These are phyloP conservation scores for Fusarium agapanthi DNA, from an alignment of 2,329 filamentous ascomycete species.

Conservation along the genomic window DNA sequence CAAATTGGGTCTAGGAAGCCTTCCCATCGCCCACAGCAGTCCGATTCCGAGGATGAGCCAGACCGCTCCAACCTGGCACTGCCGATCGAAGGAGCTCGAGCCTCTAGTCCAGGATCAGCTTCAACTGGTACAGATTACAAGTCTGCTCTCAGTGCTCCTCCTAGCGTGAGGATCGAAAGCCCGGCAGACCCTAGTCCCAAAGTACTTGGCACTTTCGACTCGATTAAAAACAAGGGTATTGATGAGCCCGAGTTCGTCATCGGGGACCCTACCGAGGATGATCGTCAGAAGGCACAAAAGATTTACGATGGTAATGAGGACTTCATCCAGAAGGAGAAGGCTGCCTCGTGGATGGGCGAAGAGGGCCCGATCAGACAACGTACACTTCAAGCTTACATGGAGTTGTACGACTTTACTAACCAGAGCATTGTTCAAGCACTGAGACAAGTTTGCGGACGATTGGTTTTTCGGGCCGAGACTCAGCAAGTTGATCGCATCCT, in stretches of 20 bases:
- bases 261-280: slow-evolving; percentile 71
- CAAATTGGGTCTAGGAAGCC: slow-evolving; percentile 42
- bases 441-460: slow-evolving; percentile 80
- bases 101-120: slow-evolving; percentile 47
- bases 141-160: slow-evolving; percentile 53
- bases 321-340: slow-evolving; percentile 79
- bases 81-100: slow-evolving; percentile 53
- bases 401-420: slow-evolving; percentile 85
- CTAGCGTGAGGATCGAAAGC: slow-evolving; percentile 56
- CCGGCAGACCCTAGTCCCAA: slow-evolving; percentile 52
- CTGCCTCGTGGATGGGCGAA: slow-evolving; percentile 89
- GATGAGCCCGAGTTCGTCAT: slow-evolving; percentile 68
- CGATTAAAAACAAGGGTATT: slow-evolving; percentile 53
- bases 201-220: slow-evolving; percentile 44
- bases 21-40: slow-evolving; percentile 36
- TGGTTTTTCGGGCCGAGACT: slow-evolving; percentile 89
- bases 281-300: slow-evolving; percentile 78
- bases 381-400: slow-evolving; percentile 82
- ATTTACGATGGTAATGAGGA: slow-evolving; percentile 88
- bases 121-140: slow-evolving; percentile 53
- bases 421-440: slow-evolving; percentile 82
- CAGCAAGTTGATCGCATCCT: slow-evolving; percentile 97
- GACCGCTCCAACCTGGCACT: slow-evolving; percentile 50
- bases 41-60: slow-evolving; percentile 48
- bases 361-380: slow-evolving; percentile 67